Evolutionary conservation across 1,284 basidiomycete species (phyloP).

Genomic region (Sphaerobolus stellatus): DNA sequence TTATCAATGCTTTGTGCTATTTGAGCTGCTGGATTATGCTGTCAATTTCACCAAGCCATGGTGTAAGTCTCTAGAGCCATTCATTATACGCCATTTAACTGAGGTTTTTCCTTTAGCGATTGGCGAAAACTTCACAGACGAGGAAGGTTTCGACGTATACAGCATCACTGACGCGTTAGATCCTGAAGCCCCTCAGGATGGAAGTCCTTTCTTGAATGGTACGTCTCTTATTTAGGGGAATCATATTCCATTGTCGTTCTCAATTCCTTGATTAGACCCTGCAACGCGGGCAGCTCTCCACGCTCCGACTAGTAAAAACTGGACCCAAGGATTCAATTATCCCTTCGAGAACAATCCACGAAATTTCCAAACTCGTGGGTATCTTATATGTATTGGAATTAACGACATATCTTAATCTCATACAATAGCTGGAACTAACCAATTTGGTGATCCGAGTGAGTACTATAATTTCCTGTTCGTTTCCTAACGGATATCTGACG

Average conservation of each 20-base stretch:
- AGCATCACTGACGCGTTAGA: slow-evolving; percentile 35
- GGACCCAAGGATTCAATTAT: slow-evolving; percentile 45
- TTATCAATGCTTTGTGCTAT: slow-evolving; percentile 57
- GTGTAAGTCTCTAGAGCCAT: slow-evolving; percentile 45
- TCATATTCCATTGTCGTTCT: background rate
- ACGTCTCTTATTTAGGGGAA: slow-evolving; percentile 12
- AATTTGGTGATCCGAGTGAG: slow-evolving; percentile 46
- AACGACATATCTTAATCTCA: too few species aligned
- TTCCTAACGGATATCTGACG: background rate
- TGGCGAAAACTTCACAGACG: too few species aligned
- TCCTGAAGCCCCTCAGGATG: slow-evolving; percentile 34
- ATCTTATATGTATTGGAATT: too few species aligned
- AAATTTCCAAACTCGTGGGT: too few species aligned
- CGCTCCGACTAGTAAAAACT: slow-evolving; percentile 63
- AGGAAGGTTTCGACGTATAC: slow-evolving; percentile 18
- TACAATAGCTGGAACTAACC: too few species aligned
- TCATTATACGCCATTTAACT: too few species aligned
- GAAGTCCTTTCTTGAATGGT: slow-evolving; percentile 58
- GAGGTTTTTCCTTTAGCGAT: too few species aligned
- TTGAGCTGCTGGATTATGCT: slow-evolving; percentile 58
- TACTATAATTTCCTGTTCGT: too few species aligned
- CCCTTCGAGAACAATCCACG: slow-evolving; percentile 45
- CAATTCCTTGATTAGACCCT: slow-evolving; percentile 39
- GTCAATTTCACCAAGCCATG: slow-evolving; percentile 64
- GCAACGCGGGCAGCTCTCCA: slow-evolving; percentile 59